A percentile compares a stretch with the other conserved stretches of the same genome.
These are phyloP conservation scores for Eimeria necatrix DNA, from an alignment of 169 alveolate species.

Conservation along the genomic window DNA sequence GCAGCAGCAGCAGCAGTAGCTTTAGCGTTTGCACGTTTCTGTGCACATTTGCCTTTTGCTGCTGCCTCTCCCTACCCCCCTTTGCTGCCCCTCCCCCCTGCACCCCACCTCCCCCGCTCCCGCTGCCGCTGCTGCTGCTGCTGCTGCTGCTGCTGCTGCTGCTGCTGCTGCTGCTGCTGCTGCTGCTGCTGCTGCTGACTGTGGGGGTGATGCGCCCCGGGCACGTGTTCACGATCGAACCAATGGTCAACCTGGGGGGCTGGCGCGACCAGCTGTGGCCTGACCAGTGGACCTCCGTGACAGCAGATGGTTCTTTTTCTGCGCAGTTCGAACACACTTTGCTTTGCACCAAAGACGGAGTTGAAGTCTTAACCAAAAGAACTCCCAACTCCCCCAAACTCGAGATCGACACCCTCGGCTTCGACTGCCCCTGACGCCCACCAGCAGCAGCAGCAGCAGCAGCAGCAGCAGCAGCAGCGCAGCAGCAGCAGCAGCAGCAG, in stretches of 20 bases:
- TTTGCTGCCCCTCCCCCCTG: no score
- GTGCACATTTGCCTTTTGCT: not conserved
- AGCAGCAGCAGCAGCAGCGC: not conserved
- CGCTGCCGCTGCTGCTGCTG: slow-evolving; percentile 25
- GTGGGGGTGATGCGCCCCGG: slow-evolving; percentile 95
- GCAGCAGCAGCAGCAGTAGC: no score
- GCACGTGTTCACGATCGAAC: slow-evolving; percentile 99
- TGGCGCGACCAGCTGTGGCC: slow-evolving; percentile 97
- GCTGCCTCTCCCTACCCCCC: not conserved
- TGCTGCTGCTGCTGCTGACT: slow-evolving; percentile 40
- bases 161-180: not conserved
- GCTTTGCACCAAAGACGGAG: slow-evolving; percentile 96
- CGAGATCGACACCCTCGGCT: slow-evolving; percentile 43
- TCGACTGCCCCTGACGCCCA: slow-evolving; percentile 16
- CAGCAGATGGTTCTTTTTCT: slow-evolving; percentile 94
- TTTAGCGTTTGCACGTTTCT: not conserved
- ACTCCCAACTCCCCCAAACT: slow-evolving; percentile 92
- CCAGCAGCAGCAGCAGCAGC: not conserved
- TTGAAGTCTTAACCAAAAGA: slow-evolving; percentile 97
- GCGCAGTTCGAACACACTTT: slow-evolving; percentile 99
- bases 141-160: slow-evolving; percentile 10
- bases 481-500: no score
- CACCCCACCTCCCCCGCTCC: no score
- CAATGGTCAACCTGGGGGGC: slow-evolving; percentile 98
- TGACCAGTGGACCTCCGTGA: slow-evolving; percentile 99